Conservation (phyloP, 352 stramenopile species). For the Phytophthora pisi region DNA sequence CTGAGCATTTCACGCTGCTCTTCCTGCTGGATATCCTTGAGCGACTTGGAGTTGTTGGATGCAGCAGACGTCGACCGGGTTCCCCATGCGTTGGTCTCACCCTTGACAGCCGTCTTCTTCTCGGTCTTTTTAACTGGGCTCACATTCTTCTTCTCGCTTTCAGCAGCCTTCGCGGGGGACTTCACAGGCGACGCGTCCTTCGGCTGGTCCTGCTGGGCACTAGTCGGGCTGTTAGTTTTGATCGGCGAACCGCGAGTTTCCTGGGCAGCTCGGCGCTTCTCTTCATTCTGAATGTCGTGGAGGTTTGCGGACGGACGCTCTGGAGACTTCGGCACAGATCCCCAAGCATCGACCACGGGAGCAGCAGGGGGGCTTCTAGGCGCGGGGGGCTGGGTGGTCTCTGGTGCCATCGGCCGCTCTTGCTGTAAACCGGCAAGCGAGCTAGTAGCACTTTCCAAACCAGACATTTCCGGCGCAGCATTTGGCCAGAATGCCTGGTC, state of each 20-base stretch:
- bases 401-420: slow-evolving; percentile 14
- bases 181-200: slow-evolving; percentile 24
- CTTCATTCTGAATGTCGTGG: slow-evolving; percentile 52
- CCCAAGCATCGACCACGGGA: slow-evolving; percentile 40
- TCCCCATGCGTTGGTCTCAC: slow-evolving; percentile 49
- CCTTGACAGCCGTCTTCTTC: slow-evolving; percentile 29
- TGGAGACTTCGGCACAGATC: slow-evolving; percentile 26
- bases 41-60: slow-evolving; percentile 43
- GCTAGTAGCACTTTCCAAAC: slow-evolving; percentile 17
- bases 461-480: slow-evolving; percentile 21
- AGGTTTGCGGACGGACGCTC: slow-evolving; percentile 33
- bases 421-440: slow-evolving; percentile 9
- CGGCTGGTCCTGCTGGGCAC: slow-evolving; percentile 9
- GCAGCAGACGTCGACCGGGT: slow-evolving; percentile 22
- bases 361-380: slow-evolving; percentile 19
- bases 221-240: slow-evolving; percentile 7
- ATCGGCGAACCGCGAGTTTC: slow-evolving; percentile 10
- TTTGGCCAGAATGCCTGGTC: slow-evolving; percentile 43
- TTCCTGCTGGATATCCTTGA: slow-evolving; percentile 87
- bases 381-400: slow-evolving; percentile 18
- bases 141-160: slow-evolving; percentile 37
- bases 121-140: slow-evolving; percentile 38
- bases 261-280: slow-evolving; percentile 42
- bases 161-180: slow-evolving; percentile 13
- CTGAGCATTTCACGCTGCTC: slow-evolving; percentile 73